phyloP scores from a whole-genome alignment of 1,284 basidiomycete genomes.

The Leccinum huronense region DNA sequence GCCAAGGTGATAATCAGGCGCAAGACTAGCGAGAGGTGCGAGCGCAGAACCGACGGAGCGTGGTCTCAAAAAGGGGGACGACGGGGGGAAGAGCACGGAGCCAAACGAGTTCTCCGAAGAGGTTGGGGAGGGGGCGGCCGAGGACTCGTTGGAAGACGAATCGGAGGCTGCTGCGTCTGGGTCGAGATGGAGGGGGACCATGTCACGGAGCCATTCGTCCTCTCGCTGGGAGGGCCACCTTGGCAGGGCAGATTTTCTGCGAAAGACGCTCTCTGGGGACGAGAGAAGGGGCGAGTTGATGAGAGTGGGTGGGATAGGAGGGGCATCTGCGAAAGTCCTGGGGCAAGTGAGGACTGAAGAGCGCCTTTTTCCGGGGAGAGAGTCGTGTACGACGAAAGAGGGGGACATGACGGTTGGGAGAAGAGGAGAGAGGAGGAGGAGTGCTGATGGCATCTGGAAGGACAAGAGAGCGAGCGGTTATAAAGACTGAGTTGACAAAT shows the following conservation, averaged over 20 bases:
- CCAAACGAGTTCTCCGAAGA: conserved; percentile 26
- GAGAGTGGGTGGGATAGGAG: conserved; percentile 58
- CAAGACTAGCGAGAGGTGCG: conserved; percentile 12
- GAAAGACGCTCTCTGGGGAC: conserved; percentile 50
- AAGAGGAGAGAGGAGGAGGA: conserved; percentile 1
- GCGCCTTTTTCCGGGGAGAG: conserved; percentile 17
- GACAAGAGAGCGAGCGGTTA: conserved; percentile 10
- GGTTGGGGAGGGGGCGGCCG: conserved; percentile 25
- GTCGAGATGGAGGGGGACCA: conserved; percentile 42
- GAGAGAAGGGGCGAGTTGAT: conserved; percentile 51
- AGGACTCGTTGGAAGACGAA: conserved; percentile 1
- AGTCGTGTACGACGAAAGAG: conserved; percentile 18
- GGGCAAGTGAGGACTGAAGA: conserved; percentile 19
- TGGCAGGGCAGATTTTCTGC: conserved; percentile 34
- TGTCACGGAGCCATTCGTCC: conserved; percentile 61
- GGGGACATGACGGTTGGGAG: conserved; percentile 19
- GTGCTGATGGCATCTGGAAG: conserved; percentile 18
- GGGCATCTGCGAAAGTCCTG: conserved; percentile 16
- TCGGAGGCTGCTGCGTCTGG: not conserved
- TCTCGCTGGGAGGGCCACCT: conserved; percentile 47
- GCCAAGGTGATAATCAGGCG: not conserved
- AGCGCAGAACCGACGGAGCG: conserved; percentile 20
- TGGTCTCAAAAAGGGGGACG: conserved; percentile 26
- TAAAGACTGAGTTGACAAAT: conserved; percentile 32
- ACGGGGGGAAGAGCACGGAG: conserved; percentile 18